Percentiles rank a stretch among this genome's conserved stretches.
Evolutionary conservation across 352 stramenopile genomes (phyloP).

Genomic region (Phytophthora macrochlamydospora): DNA sequence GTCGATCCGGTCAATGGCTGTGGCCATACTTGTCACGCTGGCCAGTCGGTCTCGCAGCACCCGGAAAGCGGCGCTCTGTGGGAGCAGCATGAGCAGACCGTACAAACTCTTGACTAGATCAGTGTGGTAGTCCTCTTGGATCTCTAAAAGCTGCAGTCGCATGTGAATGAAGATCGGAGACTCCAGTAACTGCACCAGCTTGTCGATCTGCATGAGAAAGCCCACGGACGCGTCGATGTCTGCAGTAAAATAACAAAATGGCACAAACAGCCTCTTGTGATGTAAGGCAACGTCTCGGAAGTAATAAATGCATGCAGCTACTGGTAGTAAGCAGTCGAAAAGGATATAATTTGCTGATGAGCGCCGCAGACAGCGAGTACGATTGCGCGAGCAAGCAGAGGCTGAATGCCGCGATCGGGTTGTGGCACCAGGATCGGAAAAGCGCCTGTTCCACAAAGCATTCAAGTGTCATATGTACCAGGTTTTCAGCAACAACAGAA

Average conservation of each 20-base stretch:
- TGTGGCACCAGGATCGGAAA: constrained; percentile 97
- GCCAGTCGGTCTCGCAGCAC: constrained; percentile 84
- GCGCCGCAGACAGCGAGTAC: constrained; percentile 96
- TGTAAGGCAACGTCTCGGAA: constrained; percentile 36
- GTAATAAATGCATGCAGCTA: constrained; percentile 10
- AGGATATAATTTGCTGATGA: constrained; percentile 96
- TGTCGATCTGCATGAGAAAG: constrained; percentile 99
- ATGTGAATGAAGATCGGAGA: constrained; percentile 99
- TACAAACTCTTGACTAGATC: constrained; percentile 98
- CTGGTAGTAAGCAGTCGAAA: constrained; percentile 7
- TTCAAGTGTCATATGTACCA: neutral
- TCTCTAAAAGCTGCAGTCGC: constrained; percentile 97
- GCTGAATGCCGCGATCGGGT: constrained; percentile 96
- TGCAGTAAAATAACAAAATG: constrained; percentile 59
- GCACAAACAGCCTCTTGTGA: constrained; percentile 21
- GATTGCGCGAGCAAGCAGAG: constrained; percentile 98
- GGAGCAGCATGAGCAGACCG: constrained; percentile 97
- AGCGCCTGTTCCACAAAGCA: constrained; percentile 44
- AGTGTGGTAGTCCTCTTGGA: constrained; percentile 93
- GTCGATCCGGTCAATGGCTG: constrained; percentile 79
- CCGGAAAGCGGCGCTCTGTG: constrained; percentile 90
- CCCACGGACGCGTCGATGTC: constrained; percentile 96
- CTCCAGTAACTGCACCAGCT: constrained; percentile 99
- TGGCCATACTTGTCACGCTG: constrained; percentile 89
- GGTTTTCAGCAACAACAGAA: too few species aligned